Evolutionary conservation across 805 yeast genomes (phyloP).

Genomic region (Phaffomyces antillensis): DNA sequence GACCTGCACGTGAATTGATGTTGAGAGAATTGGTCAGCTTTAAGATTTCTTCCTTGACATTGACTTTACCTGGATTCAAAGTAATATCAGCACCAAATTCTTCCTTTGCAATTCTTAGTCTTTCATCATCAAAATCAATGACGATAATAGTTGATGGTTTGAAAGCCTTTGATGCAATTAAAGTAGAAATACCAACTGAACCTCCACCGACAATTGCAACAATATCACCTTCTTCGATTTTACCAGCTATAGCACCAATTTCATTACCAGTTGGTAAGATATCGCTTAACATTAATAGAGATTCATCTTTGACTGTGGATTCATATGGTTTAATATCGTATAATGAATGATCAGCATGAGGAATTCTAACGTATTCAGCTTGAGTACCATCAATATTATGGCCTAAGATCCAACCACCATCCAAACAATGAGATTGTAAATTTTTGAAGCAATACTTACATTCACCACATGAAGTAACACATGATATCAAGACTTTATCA

Average conservation of each 20-base stretch:
- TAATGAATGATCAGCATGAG: constrained; percentile 38
- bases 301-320: constrained; percentile 35
- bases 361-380: constrained; percentile 53
- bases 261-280: constrained; percentile 64
- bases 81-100: constrained; percentile 53
- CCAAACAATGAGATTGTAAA: constrained; percentile 54
- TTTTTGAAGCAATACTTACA: constrained; percentile 50
- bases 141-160: constrained; percentile 52
- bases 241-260: constrained; percentile 54
- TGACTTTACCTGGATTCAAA: constrained; percentile 43
- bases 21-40: constrained; percentile 23
- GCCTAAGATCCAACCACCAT: constrained; percentile 48
- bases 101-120: constrained; percentile 48
- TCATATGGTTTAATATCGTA: constrained; percentile 26
- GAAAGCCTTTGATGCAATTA: constrained; percentile 44
- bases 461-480: constrained; percentile 54
- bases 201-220: constrained; percentile 66
- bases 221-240: constrained; percentile 44
- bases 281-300: constrained; percentile 54
- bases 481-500: constrained; percentile 56
- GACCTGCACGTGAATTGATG: constrained; percentile 20
- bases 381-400: constrained; percentile 64
- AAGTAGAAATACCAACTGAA: constrained; percentile 60
- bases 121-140: constrained; percentile 52
- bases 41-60: constrained; percentile 32